Evolutionary conservation across 352 stramenopile genomes (phyloP).

Genomic region (Lagenidium sp.): DNA sequence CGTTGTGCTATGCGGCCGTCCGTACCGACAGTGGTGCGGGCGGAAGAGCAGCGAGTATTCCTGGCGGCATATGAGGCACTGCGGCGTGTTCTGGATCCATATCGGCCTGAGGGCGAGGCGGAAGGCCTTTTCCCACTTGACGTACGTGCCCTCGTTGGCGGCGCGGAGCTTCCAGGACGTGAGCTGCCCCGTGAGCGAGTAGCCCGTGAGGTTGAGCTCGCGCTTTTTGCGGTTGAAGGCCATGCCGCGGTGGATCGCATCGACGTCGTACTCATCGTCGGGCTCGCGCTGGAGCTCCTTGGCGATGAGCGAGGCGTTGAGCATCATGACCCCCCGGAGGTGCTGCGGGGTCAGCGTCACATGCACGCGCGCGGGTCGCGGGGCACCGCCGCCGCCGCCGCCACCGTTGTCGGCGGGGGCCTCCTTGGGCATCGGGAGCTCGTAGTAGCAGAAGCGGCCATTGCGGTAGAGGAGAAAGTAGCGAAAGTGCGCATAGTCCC

Average conservation of each 20-base stretch:
- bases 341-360: slow-evolving; percentile 71
- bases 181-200: slow-evolving; percentile 64
- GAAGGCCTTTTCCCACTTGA: slow-evolving; percentile 79
- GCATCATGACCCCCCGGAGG: slow-evolving; percentile 77
- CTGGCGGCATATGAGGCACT: slow-evolving; percentile 69
- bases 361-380: slow-evolving; percentile 42
- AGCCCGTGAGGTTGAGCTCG: slow-evolving; percentile 77
- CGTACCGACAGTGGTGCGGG: slow-evolving; percentile 65
- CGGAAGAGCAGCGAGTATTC: slow-evolving; percentile 68
- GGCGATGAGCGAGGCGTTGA: slow-evolving; percentile 62
- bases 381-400: background rate
- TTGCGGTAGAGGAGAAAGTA: slow-evolving; percentile 83
- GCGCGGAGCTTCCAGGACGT: slow-evolving; percentile 76
- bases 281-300: slow-evolving; percentile 50
- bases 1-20: background rate
- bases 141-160: slow-evolving; percentile 54
- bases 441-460: slow-evolving; percentile 82
- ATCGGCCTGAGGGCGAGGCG: slow-evolving; percentile 64
- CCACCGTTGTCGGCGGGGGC: slow-evolving; percentile 6
- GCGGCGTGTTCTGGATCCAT: slow-evolving; percentile 68
- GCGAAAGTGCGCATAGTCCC: slow-evolving; percentile 81
- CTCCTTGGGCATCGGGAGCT: slow-evolving; percentile 53
- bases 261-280: slow-evolving; percentile 67
- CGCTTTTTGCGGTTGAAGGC: slow-evolving; percentile 77
- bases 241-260: slow-evolving; percentile 55